Evolutionary conservation across 306 rosid genomes (phyloP), one percentile per base, ranked within the genome.

Genomic region (Malus orientalis): DNA sequence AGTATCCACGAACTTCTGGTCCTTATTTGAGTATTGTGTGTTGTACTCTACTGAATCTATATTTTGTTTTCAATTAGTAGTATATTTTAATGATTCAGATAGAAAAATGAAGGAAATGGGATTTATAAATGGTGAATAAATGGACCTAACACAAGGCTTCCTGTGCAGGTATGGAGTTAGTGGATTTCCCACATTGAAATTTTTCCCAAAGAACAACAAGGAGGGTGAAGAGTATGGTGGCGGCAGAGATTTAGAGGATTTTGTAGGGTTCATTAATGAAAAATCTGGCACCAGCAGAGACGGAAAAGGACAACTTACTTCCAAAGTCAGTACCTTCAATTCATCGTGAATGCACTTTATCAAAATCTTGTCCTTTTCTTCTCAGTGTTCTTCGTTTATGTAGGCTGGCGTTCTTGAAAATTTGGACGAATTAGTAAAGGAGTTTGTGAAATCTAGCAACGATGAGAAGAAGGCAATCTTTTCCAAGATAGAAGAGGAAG

Each of bases 141-240:
- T 63, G 69, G 67, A 49, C 63, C 80, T 81, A 70, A 74, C 67
- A 59, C 73, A 54, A 72, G 66, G 72, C 75, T 81, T 40, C 71
- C 36, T 60, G 33, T 74, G 75, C 84, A 91, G 98, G 90, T 94
- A 87, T 69, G 98, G 85, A 76, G 85, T 94, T 65, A 84, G 80
- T 81, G 89, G 95, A 70, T 92, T 72, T 80, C 98, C 96, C 27
- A 87, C 97, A 1, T 73, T 94, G 76, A 94, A 90, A 82, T 92
- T 94, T 79, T 94, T 94, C 67, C 97, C 97, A 29, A 88, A 76
- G 85, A 72, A 65, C 80, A 90, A 94, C 74, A 94, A 94, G 87
- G 88, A 82, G 27, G 96, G 97, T 65, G 92, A 94, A 89, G 93
- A 86, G 82, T 90, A 86, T 80, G 82, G 63, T 6, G 96, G 92